These are phyloP conservation scores for Simmondsia chinensis DNA, from an alignment of 148 eudicot genomes.

Conservation along the genomic window DNA sequence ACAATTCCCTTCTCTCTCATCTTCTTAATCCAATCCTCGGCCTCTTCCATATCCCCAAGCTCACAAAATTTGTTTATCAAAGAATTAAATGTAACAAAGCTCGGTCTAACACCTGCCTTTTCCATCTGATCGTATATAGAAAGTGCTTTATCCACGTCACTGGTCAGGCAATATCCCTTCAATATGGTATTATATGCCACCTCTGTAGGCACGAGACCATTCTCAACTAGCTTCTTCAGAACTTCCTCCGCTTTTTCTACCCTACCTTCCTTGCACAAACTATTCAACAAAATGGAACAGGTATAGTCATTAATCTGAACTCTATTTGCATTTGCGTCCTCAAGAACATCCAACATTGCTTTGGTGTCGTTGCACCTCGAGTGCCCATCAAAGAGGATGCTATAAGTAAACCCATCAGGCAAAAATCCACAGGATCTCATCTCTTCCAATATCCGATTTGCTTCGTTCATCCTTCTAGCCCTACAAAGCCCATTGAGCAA, in stretches of 20 bases:
- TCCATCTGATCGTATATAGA: conserved; percentile 42
- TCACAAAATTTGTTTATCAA: conserved; percentile 49
- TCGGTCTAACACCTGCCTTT: conserved; percentile 36
- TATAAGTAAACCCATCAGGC: conserved; percentile 69
- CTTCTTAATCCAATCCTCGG: conserved; percentile 42
- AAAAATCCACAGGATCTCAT: conserved; percentile 46
- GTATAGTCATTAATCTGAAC: conserved; percentile 38
- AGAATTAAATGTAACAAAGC: conserved; percentile 44
- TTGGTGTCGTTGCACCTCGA: conserved; percentile 36
- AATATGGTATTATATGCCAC: conserved; percentile 58
- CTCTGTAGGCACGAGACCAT: conserved; percentile 38
- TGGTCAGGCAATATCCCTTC: conserved; percentile 46
- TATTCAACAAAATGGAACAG: conserved; percentile 51
- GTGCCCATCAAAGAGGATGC: conserved; percentile 60
- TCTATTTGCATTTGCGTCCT: conserved; percentile 34
- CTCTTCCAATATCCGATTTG: conserved; percentile 41
- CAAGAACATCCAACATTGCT: conserved; percentile 29
- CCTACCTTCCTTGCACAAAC: conserved; percentile 60
- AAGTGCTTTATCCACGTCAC: conserved; percentile 46
- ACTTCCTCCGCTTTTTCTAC: conserved; percentile 50
- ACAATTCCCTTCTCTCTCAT: conserved; percentile 50
- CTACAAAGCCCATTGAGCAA: conserved; percentile 65
- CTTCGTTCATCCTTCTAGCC: conserved; percentile 50
- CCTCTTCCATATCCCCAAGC: conserved; percentile 47
- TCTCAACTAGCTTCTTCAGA: conserved; percentile 29